Conservation (phyloP, 139 green algal genomes). For the Chlamydomonas urium region DNA sequence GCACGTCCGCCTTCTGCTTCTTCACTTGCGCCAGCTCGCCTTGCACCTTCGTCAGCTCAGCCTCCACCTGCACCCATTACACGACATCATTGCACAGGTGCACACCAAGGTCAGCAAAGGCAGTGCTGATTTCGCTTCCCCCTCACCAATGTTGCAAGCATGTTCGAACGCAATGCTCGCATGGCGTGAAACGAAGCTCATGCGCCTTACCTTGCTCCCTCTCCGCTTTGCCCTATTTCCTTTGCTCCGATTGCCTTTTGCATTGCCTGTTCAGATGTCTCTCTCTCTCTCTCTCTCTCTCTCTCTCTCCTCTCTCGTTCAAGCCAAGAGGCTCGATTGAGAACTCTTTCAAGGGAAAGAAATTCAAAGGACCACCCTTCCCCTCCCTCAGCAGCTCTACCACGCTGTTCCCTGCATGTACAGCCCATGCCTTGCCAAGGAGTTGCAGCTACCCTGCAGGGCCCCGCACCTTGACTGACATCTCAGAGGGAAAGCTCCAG, state of each 20-base stretch:
- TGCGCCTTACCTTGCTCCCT: background rate
- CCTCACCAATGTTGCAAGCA: background rate
- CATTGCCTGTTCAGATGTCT: too few species aligned
- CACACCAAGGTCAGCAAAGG: background rate
- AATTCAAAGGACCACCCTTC: background rate
- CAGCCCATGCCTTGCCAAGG: background rate
- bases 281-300: too few species aligned
- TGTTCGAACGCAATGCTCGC: background rate
- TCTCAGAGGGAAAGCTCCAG: constrained; percentile 73
- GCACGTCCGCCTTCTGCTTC: background rate
- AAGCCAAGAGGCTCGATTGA: too few species aligned
- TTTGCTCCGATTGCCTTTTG: too few species aligned
- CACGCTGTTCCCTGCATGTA: background rate
- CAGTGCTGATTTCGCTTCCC: too few species aligned
- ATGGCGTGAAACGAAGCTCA: background rate
- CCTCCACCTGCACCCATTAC: constrained; percentile 3
- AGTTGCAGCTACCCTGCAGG: background rate
- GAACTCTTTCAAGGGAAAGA: background rate
- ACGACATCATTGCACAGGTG: too few species aligned
- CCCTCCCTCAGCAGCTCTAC: background rate
- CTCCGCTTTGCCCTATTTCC: too few species aligned
- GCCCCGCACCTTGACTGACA: constrained; percentile 49
- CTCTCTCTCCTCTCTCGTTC: too few species aligned
- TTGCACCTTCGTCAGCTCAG: constrained; percentile 3
- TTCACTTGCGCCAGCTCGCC: background rate